Percentiles rank a stretch among this genome's conserved stretches.
These are phyloP conservation scores for Penicillium nordicum DNA, from an alignment of 2,329 filamentous ascomycete species.

Conservation along the genomic window DNA sequence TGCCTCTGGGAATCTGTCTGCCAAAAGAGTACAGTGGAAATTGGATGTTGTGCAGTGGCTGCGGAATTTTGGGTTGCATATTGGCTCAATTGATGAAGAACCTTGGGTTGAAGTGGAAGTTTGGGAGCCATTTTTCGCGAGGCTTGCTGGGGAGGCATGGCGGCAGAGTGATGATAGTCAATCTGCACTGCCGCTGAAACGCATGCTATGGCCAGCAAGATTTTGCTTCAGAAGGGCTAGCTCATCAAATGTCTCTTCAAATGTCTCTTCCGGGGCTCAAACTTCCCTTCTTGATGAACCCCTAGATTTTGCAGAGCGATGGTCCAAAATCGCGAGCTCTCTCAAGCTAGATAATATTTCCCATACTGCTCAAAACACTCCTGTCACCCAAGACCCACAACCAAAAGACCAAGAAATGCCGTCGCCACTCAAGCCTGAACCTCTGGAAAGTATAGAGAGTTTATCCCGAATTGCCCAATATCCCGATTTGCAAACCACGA, in stretches of 20 bases:
- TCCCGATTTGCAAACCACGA: constrained; percentile 40
- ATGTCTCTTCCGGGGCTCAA: constrained; percentile 18
- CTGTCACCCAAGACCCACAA: constrained; percentile 21
- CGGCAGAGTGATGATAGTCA: constrained; percentile 27
- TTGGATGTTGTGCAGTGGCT: constrained; percentile 37
- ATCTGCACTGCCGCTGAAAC: constrained; percentile 35
- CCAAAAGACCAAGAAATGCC: constrained; percentile 23
- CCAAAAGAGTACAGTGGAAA: constrained; percentile 36
- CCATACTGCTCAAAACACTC: constrained; percentile 16
- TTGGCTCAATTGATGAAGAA: constrained; percentile 31
- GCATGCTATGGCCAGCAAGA: constrained; percentile 45
- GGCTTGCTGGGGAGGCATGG: constrained; percentile 33
- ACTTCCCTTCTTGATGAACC: constrained; percentile 33
- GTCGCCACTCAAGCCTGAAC: constrained; percentile 24
- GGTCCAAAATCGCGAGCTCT: constrained; percentile 31
- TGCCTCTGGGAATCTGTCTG: constrained; percentile 9
- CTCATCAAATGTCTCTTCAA: constrained; percentile 13
- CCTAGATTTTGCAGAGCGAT: constrained; percentile 43
- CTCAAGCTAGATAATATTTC: constrained; percentile 21
- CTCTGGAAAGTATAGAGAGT: constrained; percentile 35
- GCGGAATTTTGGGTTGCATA: constrained; percentile 34
- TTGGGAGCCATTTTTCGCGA: constrained; percentile 39
- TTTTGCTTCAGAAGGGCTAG: constrained; percentile 41
- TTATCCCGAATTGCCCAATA: constrained; percentile 39
- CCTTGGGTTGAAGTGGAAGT: constrained; percentile 44